phyloP scores from a whole-genome alignment of 441 rosid genomes.

The Lepidium campestre region DNA sequence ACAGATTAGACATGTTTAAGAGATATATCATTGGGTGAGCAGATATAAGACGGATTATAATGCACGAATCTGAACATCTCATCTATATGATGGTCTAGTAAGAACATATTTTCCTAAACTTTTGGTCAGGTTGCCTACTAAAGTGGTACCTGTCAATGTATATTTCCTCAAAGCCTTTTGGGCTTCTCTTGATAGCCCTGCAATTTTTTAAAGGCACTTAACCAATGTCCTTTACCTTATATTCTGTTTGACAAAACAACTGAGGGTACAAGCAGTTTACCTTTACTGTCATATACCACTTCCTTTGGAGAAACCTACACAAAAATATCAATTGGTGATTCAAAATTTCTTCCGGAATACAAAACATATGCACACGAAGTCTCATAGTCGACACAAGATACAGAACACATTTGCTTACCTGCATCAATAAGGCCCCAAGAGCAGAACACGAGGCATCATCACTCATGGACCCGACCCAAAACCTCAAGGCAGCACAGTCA shows the following conservation, averaged over 20 bases:
- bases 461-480: conserved; percentile 81
- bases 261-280: conserved; percentile 34
- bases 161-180: conserved; percentile 78
- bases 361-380: neutral
- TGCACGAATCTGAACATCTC: neutral
- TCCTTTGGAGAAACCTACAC: conserved; percentile 91
- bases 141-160: conserved; percentile 57
- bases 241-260: neutral
- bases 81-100: neutral
- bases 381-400: neutral
- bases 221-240: neutral
- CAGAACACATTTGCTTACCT: conserved; percentile 46
- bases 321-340: conserved; percentile 12
- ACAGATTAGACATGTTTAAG: neutral
- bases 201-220: conserved; percentile 16
- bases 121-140: neutral
- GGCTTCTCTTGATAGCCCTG: conserved; percentile 84
- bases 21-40: neutral
- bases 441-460: conserved; percentile 87
- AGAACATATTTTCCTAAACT: neutral
- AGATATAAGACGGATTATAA: neutral
- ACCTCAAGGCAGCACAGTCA: conserved; percentile 86
- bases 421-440: conserved; percentile 91
- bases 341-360: conserved; percentile 14
- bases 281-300: conserved; percentile 77